These are phyloP conservation scores for Daldinia decipiens DNA, from an alignment of 495 filamentous ascomycete species.

Conservation along the genomic window DNA sequence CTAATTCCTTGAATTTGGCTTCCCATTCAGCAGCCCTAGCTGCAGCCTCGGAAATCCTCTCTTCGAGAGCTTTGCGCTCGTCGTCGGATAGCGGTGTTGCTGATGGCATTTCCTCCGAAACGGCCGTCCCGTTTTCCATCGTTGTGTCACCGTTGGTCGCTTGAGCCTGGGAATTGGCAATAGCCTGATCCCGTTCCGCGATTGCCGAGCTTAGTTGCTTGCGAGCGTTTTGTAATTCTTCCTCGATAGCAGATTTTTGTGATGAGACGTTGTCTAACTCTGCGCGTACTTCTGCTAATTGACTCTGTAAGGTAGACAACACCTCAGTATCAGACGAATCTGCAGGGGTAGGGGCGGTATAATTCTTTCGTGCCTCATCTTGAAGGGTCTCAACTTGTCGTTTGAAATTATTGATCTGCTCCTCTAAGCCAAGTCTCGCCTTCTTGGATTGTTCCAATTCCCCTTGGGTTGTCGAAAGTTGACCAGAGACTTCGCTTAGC, in stretches of 20 bases:
- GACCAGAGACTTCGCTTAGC: slow-evolving; percentile 48
- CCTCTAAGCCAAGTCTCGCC: slow-evolving; percentile 50
- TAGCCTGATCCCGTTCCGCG: slow-evolving; percentile 58
- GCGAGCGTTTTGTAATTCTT: slow-evolving; percentile 59
- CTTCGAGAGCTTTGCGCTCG: slow-evolving; percentile 64
- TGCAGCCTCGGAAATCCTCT: slow-evolving; percentile 56
- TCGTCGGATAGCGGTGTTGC: slow-evolving; percentile 54
- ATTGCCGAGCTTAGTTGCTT: slow-evolving; percentile 55
- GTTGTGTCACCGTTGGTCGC: slow-evolving; percentile 48
- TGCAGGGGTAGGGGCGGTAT: slow-evolving; percentile 20
- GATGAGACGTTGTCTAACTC: slow-evolving; percentile 56
- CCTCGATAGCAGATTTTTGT: slow-evolving; percentile 52
- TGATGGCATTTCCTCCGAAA: slow-evolving; percentile 43
- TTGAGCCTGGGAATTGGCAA: slow-evolving; percentile 56
- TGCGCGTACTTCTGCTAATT: slow-evolving; percentile 47
- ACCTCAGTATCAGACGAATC: slow-evolving; percentile 29
- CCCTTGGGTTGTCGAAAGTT: slow-evolving; percentile 49
- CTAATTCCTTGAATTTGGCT: slow-evolving; percentile 61
- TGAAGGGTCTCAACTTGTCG: slow-evolving; percentile 51
- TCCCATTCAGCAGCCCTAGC: slow-evolving; percentile 66
- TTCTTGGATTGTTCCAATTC: slow-evolving; percentile 53
- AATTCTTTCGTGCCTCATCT: slow-evolving; percentile 45
- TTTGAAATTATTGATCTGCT: slow-evolving; percentile 51
- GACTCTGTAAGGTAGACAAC: slow-evolving; percentile 40
- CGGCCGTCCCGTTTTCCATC: slow-evolving; percentile 50